phyloP scores from a whole-genome alignment of 148 eudicot species.

The Rhododendron vialii region DNA sequence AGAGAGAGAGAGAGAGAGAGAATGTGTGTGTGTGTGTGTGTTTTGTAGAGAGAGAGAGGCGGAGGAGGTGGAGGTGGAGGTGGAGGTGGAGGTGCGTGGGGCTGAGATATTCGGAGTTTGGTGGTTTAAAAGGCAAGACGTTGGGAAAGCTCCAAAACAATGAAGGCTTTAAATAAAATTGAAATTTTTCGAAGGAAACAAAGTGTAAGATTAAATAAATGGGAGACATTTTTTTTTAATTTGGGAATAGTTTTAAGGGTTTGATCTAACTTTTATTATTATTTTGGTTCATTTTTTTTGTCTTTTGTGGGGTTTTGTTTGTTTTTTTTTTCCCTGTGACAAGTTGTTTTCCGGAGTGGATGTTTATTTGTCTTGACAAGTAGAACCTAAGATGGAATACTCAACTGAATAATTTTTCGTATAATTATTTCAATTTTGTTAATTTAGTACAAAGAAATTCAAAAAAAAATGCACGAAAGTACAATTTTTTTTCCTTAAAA shows the following conservation, averaged over 20 bases:
- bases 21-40: neutral
- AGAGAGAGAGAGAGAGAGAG: constrained; percentile 8
- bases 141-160: constrained; percentile 16
- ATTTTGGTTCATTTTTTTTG: neutral
- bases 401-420: neutral
- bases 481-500: no score
- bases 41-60: neutral
- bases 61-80: neutral
- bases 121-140: constrained; percentile 31
- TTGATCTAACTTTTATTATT: neutral
- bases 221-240: neutral
- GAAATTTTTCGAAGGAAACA: neutral
- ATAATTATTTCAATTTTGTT: no score
- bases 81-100: constrained; percentile 13
- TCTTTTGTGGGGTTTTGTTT: neutral
- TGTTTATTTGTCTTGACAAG: neutral
- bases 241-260: neutral
- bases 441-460: neutral
- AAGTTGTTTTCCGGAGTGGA: neutral
- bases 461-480: neutral
- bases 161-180: neutral
- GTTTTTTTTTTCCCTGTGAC: neutral
- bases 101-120: constrained; percentile 13
- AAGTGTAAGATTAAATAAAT: neutral
- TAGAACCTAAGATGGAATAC: neutral